Percentiles rank a stretch among this genome's conserved stretches.
These are phyloP conservation scores for Apiotrichum porosum DNA, from an alignment of 1,284 basidiomycete genomes.

Conservation along the genomic window DNA sequence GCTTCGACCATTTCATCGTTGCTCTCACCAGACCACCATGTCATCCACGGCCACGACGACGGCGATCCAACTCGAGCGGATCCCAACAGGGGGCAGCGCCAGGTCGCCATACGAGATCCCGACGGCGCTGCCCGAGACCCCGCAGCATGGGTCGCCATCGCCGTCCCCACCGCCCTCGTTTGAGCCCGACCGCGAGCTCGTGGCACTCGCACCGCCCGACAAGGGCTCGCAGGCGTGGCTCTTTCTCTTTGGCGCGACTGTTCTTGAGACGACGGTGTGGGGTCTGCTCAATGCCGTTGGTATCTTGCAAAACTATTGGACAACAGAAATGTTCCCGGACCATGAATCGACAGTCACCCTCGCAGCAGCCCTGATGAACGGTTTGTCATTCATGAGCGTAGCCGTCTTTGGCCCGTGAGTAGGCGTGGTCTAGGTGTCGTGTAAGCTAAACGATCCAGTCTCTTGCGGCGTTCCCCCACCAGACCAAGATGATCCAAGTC, in stretches of 20 bases:
- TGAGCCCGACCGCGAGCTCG: not conserved
- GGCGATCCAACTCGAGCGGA: not conserved
- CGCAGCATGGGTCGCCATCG: not conserved
- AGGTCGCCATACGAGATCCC: not conserved
- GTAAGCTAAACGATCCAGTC: slow-evolving; percentile 10
- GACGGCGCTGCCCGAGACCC: not conserved
- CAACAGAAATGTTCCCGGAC: slow-evolving; percentile 25
- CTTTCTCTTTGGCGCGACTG: slow-evolving; percentile 39
- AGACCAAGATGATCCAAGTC: slow-evolving; percentile 21
- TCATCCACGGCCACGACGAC: not conserved
- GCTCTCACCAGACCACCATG: not conserved
- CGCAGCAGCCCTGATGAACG: slow-evolving; percentile 40
- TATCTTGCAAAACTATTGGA: slow-evolving; percentile 44
- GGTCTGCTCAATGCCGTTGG: slow-evolving; percentile 42
- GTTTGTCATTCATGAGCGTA: slow-evolving; percentile 38
- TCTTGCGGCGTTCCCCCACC: slow-evolving; percentile 26
- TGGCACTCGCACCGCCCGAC: slow-evolving; percentile 36
- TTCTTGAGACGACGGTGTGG: slow-evolving; percentile 43
- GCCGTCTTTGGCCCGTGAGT: slow-evolving; percentile 39
- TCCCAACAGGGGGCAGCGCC: not conserved
- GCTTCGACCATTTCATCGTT: too few species aligned
- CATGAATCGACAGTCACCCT: slow-evolving; percentile 22
- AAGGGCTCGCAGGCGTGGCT: slow-evolving; percentile 38
- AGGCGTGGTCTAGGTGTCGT: not conserved
- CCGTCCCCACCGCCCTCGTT: not conserved